Evolutionary conservation across 2,329 filamentous ascomycete species (phyloP), one percentile per base, ranked within the genome.

Genomic region (Aureobasidium pullulans): DNA sequence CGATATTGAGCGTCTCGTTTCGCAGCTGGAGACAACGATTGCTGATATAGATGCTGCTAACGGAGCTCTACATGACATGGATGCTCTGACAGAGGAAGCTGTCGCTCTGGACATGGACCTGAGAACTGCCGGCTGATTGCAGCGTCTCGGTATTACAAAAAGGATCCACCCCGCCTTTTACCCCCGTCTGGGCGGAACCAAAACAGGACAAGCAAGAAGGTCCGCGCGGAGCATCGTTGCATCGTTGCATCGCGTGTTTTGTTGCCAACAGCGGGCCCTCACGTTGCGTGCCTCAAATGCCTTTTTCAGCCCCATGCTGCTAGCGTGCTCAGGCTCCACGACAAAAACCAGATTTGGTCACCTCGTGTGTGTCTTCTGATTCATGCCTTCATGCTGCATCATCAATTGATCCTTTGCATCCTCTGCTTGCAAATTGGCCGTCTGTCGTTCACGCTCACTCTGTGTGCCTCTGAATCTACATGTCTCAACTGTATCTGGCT

Each of bases 1-100:
- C 48, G 82, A 86, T 65, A 84, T 86, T 47, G 77, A 82, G 63
- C 74, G 69, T 23, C 67, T 86, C 56, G 70, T 86, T 19, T 71
- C 73, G 16, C 76, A 78, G 16, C 68, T 87, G 34, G 83, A 86
- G 67, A 72, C 71, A 47, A 77, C 84, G 11, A 77, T 86, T 47
- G 71, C 71, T 32, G 84, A 86, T 69, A 68, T 86, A 44, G 81
- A 85, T 65, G 47, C 47, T 49, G 47, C 47, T 28, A 49, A 36
- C 7, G 32, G 37, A 36, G 32, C 32, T 28, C 32, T 49, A 11
- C 32, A 31, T 64, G 11, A 69, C 40, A 60, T 70, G 62, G 65
- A 70, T 23, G 42, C 59, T 23, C 57, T 66, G n/a, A 64, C 62
- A n/a, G 66, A 68, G 34, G 65, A 67, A 54, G 64, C 63, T n/a